Percentiles rank a stretch among this genome's conserved stretches.
These are phyloP conservation scores for Entomophthora muscae DNA, from an alignment of 371 early-diverging fungal genomes.

Conservation along the genomic window DNA sequence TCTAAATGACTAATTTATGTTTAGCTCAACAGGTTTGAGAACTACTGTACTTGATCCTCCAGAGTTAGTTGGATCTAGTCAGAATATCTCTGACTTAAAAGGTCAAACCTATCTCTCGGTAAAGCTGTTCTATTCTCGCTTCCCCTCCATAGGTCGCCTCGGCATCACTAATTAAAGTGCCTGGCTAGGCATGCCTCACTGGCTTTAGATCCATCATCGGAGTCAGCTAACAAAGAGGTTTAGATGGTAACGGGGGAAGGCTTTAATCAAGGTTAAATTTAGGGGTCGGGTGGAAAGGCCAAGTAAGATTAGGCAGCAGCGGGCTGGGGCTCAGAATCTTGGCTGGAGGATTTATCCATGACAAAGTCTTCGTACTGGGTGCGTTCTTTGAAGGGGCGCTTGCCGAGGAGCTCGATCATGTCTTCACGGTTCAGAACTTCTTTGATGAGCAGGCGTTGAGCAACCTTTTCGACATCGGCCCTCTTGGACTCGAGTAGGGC, in stretches of 20 bases:
- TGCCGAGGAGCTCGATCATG: constrained; percentile 79
- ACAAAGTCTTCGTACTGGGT: constrained; percentile 13
- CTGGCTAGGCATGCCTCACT: too few relatives aligned
- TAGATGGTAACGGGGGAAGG: neutral
- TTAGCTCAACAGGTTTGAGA: too few relatives aligned
- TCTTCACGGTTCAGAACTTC: constrained; percentile 92
- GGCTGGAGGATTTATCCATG: neutral
- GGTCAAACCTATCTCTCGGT: too few relatives aligned
- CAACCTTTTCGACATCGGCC: constrained; percentile 82
- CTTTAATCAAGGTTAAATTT: neutral
- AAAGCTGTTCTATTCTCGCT: too few relatives aligned
- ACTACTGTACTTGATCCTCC: too few relatives aligned
- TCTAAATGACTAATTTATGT: too few relatives aligned
- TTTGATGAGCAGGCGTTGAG: constrained; percentile 77
- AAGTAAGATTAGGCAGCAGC: neutral
- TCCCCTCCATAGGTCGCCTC: too few relatives aligned
- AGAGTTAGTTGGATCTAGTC: too few relatives aligned
- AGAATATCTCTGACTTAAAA: too few relatives aligned
- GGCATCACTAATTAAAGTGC: too few relatives aligned
- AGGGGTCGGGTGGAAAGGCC: neutral
- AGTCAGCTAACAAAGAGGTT: too few relatives aligned
- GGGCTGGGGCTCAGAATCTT: neutral
- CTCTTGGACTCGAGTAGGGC: constrained; percentile 62
- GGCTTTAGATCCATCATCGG: too few relatives aligned
- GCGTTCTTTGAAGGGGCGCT: constrained; percentile 68